These are phyloP conservation scores for Diaporthe caulivora DNA, from an alignment of 2,329 filamentous ascomycete species.

Conservation along the genomic window DNA sequence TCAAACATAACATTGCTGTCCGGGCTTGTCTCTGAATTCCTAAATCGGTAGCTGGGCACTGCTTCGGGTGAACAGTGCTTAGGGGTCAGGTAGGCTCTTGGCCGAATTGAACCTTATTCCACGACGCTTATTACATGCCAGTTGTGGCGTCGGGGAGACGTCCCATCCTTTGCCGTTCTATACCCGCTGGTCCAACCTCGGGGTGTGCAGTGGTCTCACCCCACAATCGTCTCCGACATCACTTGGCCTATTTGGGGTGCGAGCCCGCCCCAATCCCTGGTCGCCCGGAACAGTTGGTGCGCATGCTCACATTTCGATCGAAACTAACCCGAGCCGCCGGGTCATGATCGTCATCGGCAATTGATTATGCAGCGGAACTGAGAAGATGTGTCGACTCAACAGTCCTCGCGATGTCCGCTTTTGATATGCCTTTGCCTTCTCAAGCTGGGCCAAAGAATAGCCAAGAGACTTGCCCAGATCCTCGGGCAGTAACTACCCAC, in stretches of 20 bases:
- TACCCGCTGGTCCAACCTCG: neutral
- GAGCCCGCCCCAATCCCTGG: neutral
- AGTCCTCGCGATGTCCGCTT: neutral
- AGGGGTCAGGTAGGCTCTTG: neutral
- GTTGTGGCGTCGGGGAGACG: neutral
- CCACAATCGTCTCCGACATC: slow-evolving; percentile 28
- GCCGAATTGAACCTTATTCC: neutral
- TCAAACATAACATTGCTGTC: neutral
- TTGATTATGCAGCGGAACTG: neutral
- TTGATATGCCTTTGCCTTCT: neutral
- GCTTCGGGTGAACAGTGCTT: no score
- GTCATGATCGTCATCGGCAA: slow-evolving; percentile 3
- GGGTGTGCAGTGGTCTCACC: slow-evolving; percentile 15
- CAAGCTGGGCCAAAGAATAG: neutral
- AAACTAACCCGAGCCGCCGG: slow-evolving; percentile 22
- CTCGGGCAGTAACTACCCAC: neutral
- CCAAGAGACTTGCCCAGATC: neutral
- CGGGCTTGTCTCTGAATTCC: neutral
- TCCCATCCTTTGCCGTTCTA: neutral
- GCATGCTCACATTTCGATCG: neutral
- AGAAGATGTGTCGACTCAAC: neutral
- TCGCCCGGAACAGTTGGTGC: neutral
- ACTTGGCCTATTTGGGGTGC: neutral
- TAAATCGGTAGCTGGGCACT: no score
- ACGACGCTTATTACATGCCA: neutral